Conservation (phyloP, 768 basidiomycete genomes). For the Suillus variegatus region DNA sequence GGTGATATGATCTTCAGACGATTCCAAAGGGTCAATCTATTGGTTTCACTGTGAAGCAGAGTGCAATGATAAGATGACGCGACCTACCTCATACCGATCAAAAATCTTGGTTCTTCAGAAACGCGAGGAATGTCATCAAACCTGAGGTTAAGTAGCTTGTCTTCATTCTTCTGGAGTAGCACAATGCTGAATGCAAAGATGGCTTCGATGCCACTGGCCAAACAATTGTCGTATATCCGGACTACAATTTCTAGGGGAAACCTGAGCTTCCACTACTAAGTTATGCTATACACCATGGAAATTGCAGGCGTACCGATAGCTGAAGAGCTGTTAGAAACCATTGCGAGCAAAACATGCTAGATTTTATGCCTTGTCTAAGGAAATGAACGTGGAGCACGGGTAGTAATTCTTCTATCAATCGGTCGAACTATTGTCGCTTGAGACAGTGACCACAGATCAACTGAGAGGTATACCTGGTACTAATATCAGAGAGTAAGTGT, state of each 20-base stretch:
- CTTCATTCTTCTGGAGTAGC: slow-evolving; percentile 87
- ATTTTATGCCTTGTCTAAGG: slow-evolving; percentile 90
- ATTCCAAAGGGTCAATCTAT: slow-evolving; percentile 31
- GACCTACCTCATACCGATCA: slow-evolving; percentile 70
- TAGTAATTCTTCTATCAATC: slow-evolving; percentile 87
- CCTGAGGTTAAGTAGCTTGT: slow-evolving; percentile 71
- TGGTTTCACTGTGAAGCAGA: neutral
- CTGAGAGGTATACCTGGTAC: slow-evolving; percentile 56
- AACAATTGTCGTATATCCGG: slow-evolving; percentile 93
- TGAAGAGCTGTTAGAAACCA: slow-evolving; percentile 99
- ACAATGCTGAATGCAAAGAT: slow-evolving; percentile 94
- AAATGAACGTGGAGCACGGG: slow-evolving; percentile 95
- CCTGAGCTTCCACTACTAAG: slow-evolving; percentile 39
- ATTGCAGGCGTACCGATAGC: slow-evolving; percentile 67
- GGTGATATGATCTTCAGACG: slow-evolving; percentile 23
- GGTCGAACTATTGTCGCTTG: slow-evolving; percentile 71
- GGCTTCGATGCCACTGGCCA: slow-evolving; percentile 96
- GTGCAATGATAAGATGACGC: neutral
- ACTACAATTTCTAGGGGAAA: slow-evolving; percentile 95
- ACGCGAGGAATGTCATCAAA: slow-evolving; percentile 92
- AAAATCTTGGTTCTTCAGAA: slow-evolving; percentile 78
- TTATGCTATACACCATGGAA: neutral
- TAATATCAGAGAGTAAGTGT: slow-evolving; percentile 23
- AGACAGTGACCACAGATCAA: slow-evolving; percentile 15
- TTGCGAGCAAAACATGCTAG: slow-evolving; percentile 97